Conservation (phyloP, 129 eudicot genomes). For the Escallonia rubra region DNA sequence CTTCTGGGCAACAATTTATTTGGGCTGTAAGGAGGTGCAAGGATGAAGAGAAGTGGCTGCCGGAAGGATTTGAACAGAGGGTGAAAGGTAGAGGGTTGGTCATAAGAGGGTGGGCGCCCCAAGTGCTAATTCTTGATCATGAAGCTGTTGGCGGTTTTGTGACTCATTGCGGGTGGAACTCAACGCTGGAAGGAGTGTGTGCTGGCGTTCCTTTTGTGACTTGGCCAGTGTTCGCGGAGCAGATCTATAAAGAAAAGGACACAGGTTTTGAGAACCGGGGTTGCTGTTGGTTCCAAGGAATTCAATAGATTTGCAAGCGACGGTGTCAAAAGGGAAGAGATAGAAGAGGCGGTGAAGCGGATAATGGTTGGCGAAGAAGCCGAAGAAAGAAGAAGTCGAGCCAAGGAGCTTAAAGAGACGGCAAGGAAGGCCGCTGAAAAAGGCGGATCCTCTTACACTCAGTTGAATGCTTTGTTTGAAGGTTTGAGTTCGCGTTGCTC, state of each 20-base stretch:
- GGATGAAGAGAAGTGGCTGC: constrained; percentile 10
- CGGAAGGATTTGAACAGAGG: constrained; percentile 24
- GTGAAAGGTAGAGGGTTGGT: constrained; percentile 8
- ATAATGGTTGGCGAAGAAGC: constrained; percentile 32
- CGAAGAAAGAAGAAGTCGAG: constrained; percentile 22
- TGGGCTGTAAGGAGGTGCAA: constrained; percentile 13
- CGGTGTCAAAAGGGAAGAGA: constrained; percentile 17
- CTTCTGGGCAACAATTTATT: constrained; percentile 12
- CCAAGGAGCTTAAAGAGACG: constrained; percentile 15
- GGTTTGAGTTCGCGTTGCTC: constrained; percentile 5
- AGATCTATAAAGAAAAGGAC: constrained; percentile 17
- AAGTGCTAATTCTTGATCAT: constrained; percentile 24
- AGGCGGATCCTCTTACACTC: constrained; percentile 39
- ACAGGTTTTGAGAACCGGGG: constrained; percentile 11
- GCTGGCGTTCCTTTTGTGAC: constrained; percentile 29
- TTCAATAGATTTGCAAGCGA: constrained; percentile 15
- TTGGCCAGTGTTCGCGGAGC: constrained; percentile 34
- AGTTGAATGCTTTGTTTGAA: constrained; percentile 13
- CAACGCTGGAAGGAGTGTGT: constrained; percentile 22
- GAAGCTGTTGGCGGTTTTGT: constrained; percentile 21
- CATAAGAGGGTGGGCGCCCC: constrained; percentile 36
- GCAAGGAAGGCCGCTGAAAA: constrained; percentile 34
- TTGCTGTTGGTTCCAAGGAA: constrained; percentile 16
- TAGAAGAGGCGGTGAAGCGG: constrained; percentile 22
- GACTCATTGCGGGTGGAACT: constrained; percentile 40